These are phyloP conservation scores for Venturiaceae sp. DNA, from an alignment of 2,329 filamentous ascomycete genomes.

Conservation along the genomic window DNA sequence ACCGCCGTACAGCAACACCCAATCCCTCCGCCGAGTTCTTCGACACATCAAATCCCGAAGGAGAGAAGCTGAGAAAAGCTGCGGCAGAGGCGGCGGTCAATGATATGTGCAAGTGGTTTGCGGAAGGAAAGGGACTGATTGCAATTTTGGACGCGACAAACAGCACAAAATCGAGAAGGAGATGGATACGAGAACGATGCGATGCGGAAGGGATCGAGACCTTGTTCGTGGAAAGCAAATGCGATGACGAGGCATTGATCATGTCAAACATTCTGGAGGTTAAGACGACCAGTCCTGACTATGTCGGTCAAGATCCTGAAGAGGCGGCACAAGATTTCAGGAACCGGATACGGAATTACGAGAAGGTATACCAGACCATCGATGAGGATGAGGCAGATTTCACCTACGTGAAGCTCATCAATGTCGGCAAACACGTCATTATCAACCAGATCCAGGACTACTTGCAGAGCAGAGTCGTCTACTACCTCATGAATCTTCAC, in stretches of 20 bases:
- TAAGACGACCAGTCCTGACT: constrained; percentile 94
- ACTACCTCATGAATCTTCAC: constrained; percentile 97
- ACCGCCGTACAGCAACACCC: constrained; percentile 80
- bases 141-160: constrained; percentile 96
- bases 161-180: constrained; percentile 78
- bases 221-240: constrained; percentile 93
- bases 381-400: constrained; percentile 79
- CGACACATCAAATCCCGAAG: constrained; percentile 79
- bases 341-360: constrained; percentile 91
- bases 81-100: constrained; percentile 85
- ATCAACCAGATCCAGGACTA: constrained; percentile 98
- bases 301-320: constrained; percentile 88
- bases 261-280: constrained; percentile 98
- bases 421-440: constrained; percentile 90
- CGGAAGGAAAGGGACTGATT: constrained; percentile 64
- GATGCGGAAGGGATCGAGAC: constrained; percentile 71
- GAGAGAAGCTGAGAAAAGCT: constrained; percentile 76
- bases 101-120: constrained; percentile 94
- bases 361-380: constrained; percentile 92
- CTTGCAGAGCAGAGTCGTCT: constrained; percentile 89
- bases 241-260: constrained; percentile 90
- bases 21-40: constrained; percentile 94
- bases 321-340: constrained; percentile 84
- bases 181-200: constrained; percentile 83
- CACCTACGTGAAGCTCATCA: constrained; percentile 95